Base-by-base conservation (phyloP, 225 moss, liverwort and hornwort species). In the Marchantia paleacea region DNA sequence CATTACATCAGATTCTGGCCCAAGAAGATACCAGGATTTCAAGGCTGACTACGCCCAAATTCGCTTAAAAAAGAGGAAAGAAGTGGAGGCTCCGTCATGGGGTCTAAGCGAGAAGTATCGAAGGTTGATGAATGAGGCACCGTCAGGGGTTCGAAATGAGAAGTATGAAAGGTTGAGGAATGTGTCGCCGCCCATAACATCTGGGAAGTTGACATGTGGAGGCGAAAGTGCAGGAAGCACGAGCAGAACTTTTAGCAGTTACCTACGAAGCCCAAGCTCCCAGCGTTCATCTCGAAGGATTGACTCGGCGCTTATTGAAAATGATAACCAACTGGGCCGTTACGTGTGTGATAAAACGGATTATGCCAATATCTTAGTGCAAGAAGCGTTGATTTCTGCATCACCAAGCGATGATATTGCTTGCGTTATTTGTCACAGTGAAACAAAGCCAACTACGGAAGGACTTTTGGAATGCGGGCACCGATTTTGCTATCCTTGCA, bases 381-480 rank as follows among this genome's bases (percentile, higher is more conserved):
- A 77, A 47, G 54, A 55, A 68, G 26, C 5, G 20, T 64, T 16
- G 9, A 71, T 51, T 25, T 80, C 58, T 68, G 4, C 73, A 52
- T 52, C 58, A 39, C 63, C 80, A 19, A 75, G 57, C 12, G 67
- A 75, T 49, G 94, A 88, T 79, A 83, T 99, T 83, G 79, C 83
- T 53, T 99, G 99, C 84, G 94, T 87, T 62, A 95, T 99, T 81
- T 99, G 99, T 80, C 87, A 87, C 75, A 80, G 68, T 69, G 91
- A 94, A 72, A 67, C 75, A 16, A 89, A 82, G 65, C 85, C 88
- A 79, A 79, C 75, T 24, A 86, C 80, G 54, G 90, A 95, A 88
- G 99, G 99, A 57, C 84, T 95, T 28, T 79, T 99, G 81, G 80
- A 79, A 62, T 99, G 99, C 85, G 99, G 95, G 24, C 99, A 99